Evolutionary conservation across 1,139 yeast species (phyloP).

Genomic region (Hyphopichia wangnamkhiaoensis): DNA sequence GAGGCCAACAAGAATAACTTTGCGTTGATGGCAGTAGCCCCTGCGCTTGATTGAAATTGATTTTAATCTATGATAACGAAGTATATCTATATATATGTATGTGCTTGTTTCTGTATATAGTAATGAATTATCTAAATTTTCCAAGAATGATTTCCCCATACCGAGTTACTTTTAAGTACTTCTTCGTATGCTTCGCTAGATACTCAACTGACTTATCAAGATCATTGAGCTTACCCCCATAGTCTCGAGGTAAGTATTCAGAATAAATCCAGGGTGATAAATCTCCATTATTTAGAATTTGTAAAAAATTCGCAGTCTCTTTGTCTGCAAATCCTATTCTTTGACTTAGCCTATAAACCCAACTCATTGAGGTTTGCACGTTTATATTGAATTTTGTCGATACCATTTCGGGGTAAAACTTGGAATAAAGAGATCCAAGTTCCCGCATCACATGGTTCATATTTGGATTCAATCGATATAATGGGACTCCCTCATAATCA

Average conservation of each 20-base stretch:
- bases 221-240: background rate
- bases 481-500: background rate
- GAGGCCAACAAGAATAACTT: conserved; percentile 61
- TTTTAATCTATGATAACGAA: background rate
- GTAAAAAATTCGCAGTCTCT: background rate
- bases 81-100: too few relatives aligned
- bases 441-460: background rate
- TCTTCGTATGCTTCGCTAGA: background rate
- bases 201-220: background rate
- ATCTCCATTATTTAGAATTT: background rate
- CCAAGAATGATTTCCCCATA: background rate
- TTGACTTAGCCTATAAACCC: background rate
- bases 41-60: conserved; percentile 41
- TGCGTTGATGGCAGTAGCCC: conserved; percentile 69
- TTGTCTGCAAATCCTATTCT: background rate
- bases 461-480: too few relatives aligned
- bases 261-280: background rate
- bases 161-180: background rate
- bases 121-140: background rate
- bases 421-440: background rate
- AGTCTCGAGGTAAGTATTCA: background rate
- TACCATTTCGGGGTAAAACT: background rate
- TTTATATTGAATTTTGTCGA: background rate
- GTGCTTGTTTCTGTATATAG: too few relatives aligned
- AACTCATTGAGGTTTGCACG: background rate